Evolutionary conservation across 306 rosid genomes (phyloP).

Genomic region (Trifolium fragiferum): DNA sequence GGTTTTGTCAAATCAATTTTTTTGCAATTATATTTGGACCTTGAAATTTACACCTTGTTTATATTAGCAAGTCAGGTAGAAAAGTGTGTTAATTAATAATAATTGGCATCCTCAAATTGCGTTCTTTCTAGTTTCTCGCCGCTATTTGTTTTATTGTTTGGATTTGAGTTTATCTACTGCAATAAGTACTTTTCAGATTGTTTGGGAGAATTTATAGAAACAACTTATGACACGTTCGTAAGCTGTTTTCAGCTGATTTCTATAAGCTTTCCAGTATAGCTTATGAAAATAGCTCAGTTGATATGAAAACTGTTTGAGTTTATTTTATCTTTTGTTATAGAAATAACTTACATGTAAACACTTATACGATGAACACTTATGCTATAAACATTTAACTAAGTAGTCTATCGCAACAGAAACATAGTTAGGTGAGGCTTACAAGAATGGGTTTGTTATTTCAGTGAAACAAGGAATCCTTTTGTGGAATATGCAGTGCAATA

Average conservation of each 20-base stretch:
- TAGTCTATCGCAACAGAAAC: not conserved
- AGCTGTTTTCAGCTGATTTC: not conserved
- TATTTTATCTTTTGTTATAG: not conserved
- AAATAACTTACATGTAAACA: not conserved
- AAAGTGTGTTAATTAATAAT: conserved; percentile 10
- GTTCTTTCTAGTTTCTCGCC: not conserved
- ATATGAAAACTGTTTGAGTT: not conserved
- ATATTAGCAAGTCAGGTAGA: not conserved
- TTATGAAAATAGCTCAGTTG: not conserved
- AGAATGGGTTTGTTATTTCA: conserved; percentile 54
- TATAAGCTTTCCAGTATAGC: not conserved
- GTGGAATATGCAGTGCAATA: conserved; percentile 92
- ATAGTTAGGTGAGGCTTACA: conserved; percentile 27
- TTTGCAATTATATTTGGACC: not conserved
- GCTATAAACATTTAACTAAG: not conserved
- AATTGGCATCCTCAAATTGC: not conserved
- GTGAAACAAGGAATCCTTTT: conserved; percentile 84
- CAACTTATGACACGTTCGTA: not conserved
- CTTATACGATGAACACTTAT: not conserved
- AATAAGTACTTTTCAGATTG: not conserved
- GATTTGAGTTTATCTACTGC: not conserved
- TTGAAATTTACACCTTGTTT: not conserved
- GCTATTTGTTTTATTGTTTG: not conserved
- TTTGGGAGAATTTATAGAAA: not conserved
- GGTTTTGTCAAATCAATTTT: not conserved